Conservation (phyloP, 768 basidiomycete genomes). For the Naganishia friedmannii region DNA sequence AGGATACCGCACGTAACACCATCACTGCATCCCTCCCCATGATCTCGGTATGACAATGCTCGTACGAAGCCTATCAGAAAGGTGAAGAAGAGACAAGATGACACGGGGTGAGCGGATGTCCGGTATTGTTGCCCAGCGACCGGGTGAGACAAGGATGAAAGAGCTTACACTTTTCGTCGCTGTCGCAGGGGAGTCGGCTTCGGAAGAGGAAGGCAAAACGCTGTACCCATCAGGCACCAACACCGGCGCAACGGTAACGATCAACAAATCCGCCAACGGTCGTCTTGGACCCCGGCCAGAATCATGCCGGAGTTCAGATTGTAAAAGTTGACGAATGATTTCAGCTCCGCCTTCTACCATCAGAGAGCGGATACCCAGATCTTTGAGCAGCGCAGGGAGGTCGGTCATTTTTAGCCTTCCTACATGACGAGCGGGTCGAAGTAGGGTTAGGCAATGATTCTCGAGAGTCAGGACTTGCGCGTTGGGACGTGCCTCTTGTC, state of each 20-base stretch:
- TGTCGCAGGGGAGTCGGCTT: not conserved
- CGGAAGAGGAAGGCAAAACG: slow-evolving; percentile 2
- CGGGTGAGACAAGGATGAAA: not conserved
- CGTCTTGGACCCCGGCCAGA: slow-evolving; percentile 22
- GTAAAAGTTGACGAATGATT: slow-evolving; percentile 73
- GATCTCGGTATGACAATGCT: slow-evolving; percentile 18
- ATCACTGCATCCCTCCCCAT: slow-evolving; percentile 16
- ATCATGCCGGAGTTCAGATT: not conserved
- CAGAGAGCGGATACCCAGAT: slow-evolving; percentile 64
- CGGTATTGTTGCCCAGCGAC: not conserved
- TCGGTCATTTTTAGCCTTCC: slow-evolving; percentile 42
- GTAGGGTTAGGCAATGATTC: not conserved
- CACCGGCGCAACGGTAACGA: slow-evolving; percentile 83
- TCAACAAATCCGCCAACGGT: slow-evolving; percentile 64
- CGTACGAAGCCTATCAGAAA: not conserved
- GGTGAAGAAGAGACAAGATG: not conserved
- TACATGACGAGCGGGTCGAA: slow-evolving; percentile 7
- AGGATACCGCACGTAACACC: not conserved
- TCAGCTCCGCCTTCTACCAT: slow-evolving; percentile 96
- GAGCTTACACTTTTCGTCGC: not conserved
- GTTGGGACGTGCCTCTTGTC: slow-evolving; percentile 51
- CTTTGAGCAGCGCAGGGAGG: slow-evolving; percentile 60
- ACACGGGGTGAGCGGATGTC: too few species aligned
- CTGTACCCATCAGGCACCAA: slow-evolving; percentile 62
- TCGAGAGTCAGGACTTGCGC: not conserved